Evolutionary conservation across 768 basidiomycete species (phyloP).

Genomic region (Neoboletus magnificus): DNA sequence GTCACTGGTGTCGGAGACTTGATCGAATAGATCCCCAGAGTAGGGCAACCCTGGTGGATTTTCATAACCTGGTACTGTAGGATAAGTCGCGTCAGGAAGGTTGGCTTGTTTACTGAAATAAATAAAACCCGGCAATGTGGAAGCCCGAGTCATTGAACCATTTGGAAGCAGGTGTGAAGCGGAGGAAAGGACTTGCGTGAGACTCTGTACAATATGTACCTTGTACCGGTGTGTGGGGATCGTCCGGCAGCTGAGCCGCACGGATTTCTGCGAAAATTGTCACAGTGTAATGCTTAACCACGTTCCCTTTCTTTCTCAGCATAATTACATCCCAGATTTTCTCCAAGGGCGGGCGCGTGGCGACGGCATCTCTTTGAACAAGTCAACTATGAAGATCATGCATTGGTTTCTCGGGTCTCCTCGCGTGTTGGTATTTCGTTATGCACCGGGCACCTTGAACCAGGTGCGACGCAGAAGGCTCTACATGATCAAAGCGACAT

Average conservation of each 20-base stretch:
- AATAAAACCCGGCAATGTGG: neutral
- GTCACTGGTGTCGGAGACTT: neutral
- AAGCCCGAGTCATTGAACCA: neutral
- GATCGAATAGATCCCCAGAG: neutral
- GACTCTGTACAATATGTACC: neutral
- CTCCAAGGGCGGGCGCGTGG: neutral
- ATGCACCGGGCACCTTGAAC: neutral
- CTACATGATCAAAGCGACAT: neutral
- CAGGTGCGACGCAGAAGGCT: neutral
- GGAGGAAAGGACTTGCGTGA: neutral
- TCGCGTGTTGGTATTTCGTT: neutral
- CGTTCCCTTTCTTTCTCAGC: slow-evolving; percentile 3
- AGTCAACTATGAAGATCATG: neutral
- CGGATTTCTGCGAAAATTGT: neutral
- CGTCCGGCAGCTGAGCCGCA: neutral
- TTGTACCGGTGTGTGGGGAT: neutral
- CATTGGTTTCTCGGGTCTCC: neutral
- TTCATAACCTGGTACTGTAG: neutral
- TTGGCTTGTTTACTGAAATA: neutral
- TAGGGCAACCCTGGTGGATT: no score
- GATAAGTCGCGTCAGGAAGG: neutral
- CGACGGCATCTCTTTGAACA: neutral
- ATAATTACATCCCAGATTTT: neutral
- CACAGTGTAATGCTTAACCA: neutral
- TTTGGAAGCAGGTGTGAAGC: neutral